These are phyloP conservation scores for Cladorrhinum samala DNA, from an alignment of 495 filamentous ascomycete species.

Conservation along the genomic window DNA sequence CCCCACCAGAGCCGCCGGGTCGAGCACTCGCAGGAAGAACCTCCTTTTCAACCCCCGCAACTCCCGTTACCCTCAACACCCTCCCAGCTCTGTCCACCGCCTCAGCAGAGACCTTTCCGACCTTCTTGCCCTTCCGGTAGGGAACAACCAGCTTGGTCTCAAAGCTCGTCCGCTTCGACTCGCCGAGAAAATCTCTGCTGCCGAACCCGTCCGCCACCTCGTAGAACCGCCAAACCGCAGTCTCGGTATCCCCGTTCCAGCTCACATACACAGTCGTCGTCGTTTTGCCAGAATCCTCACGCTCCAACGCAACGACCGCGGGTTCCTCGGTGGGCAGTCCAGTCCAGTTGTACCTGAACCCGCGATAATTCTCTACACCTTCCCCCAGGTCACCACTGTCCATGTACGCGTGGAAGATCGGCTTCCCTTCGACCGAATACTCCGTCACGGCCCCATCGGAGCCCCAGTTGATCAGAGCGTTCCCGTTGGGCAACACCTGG, in stretches of 20 bases:
- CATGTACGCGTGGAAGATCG: slow-evolving; percentile 39
- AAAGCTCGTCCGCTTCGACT: slow-evolving; percentile 25
- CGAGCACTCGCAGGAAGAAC: slow-evolving; percentile 19
- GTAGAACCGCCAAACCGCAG: slow-evolving; percentile 28
- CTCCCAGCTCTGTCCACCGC: slow-evolving; percentile 23
- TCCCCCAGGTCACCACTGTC: slow-evolving; percentile 25
- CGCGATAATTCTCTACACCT: slow-evolving; percentile 32
- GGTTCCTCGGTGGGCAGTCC: slow-evolving; percentile 30
- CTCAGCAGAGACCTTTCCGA: slow-evolving; percentile 22
- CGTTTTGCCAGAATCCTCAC: slow-evolving; percentile 14
- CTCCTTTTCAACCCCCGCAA: slow-evolving; percentile 21
- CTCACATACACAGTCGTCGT: slow-evolving; percentile 28
- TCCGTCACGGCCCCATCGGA: slow-evolving; percentile 54
- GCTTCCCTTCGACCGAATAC: slow-evolving; percentile 48
- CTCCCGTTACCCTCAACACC: slow-evolving; percentile 19
- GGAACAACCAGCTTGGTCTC: slow-evolving; percentile 26
- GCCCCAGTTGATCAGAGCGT: slow-evolving; percentile 57
- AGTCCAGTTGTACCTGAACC: slow-evolving; percentile 34
- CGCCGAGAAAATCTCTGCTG: slow-evolving; percentile 23
- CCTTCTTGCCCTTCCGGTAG: background rate
- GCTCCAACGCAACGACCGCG: slow-evolving; percentile 25
- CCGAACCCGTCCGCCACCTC: slow-evolving; percentile 19
- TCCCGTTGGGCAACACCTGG: slow-evolving; percentile 50
- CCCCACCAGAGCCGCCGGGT: too few species aligned
- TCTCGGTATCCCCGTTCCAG: slow-evolving; percentile 39